phyloP scores from a whole-genome alignment of 148 eudicot species.

The Polygonum aviculare region DNA sequence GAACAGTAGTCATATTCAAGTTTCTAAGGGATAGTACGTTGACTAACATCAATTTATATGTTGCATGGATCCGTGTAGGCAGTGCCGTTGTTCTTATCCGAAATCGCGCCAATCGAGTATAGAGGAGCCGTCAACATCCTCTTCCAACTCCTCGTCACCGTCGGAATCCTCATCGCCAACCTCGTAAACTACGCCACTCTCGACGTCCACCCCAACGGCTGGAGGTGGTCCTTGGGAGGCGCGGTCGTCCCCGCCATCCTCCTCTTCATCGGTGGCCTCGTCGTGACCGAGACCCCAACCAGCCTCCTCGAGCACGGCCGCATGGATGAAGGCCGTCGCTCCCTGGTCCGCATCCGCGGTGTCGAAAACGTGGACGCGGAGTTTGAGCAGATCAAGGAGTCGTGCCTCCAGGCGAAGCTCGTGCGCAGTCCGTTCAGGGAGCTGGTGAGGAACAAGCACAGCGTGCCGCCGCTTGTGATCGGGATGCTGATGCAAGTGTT shows the following conservation, averaged over 20 bases:
- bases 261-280: constrained; percentile 26
- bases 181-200: constrained; percentile 28
- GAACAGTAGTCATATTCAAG: too few relatives aligned
- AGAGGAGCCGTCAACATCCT: constrained; percentile 31
- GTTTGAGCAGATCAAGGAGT: constrained; percentile 16
- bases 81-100: constrained; percentile 37
- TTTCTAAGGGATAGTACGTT: too few relatives aligned
- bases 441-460: constrained; percentile 15
- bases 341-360: constrained; percentile 27
- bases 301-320: constrained; percentile 27
- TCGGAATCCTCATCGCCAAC: constrained; percentile 29
- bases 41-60: too few relatives aligned
- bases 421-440: constrained; percentile 25
- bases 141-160: constrained; percentile 29
- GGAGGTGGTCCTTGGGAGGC: constrained; percentile 32
- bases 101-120: constrained; percentile 28
- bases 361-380: constrained; percentile 24
- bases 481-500: constrained; percentile 28
- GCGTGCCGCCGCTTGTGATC: constrained; percentile 25
- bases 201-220: constrained; percentile 17
- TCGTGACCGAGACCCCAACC: constrained; percentile 34
- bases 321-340: constrained; percentile 2
- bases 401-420: constrained; percentile 20
- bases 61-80: constrained; percentile 15
- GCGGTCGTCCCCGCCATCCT: constrained; percentile 27